Evolutionary conservation across 1,284 basidiomycete genomes (phyloP), one percentile per base, ranked within the genome.

Genomic region (Polyporus tsugae): DNA sequence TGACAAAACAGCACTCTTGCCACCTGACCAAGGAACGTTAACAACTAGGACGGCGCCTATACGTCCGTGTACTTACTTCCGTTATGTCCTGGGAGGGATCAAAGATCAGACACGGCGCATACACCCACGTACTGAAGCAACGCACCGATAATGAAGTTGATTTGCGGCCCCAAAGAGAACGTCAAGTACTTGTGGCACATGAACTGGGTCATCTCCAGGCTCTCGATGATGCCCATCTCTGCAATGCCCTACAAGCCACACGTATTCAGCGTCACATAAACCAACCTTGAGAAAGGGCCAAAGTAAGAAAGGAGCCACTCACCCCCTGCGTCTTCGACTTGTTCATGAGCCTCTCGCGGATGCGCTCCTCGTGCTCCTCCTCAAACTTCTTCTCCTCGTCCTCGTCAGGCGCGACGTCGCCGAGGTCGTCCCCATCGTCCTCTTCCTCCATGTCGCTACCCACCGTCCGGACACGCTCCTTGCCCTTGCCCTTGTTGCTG

Each of bases 101-200:
- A 59, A 15, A 15, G 2, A 39, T 59, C 4, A 59, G 11, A 41
- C 4, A 41, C n/a, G 11, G 36, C 11, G 58, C 22, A 63, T 41
- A 57, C 52, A 22, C 13, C n/a, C 13, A 53, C 46, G 3, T 2
- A 42, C 3, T 25, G 6, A 25, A 29, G 25, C 52, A 9, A 88
- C 85, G 79, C 82, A 86, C 98, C 98, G 67, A 98, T 97, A 73
- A 99, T 93, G 78, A 99, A 99, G 82, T 99, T 99, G 78, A 99
- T 93, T 79, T 96, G 95, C 3, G 92, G 91, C 0, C 93, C 95
- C 73, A 98, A 95, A 6, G 86, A 84, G 79, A 98, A 93, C 0
- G 86, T 89, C 60, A 97, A 86, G 79, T 88, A 91, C 76, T 90
- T 87, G 82, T 99, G 98, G 79, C 96, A 98, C 97, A 99, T 98